These are phyloP conservation scores for Helianthus tuberosus DNA, from an alignment of 129 eudicot species.

Conservation along the genomic window DNA sequence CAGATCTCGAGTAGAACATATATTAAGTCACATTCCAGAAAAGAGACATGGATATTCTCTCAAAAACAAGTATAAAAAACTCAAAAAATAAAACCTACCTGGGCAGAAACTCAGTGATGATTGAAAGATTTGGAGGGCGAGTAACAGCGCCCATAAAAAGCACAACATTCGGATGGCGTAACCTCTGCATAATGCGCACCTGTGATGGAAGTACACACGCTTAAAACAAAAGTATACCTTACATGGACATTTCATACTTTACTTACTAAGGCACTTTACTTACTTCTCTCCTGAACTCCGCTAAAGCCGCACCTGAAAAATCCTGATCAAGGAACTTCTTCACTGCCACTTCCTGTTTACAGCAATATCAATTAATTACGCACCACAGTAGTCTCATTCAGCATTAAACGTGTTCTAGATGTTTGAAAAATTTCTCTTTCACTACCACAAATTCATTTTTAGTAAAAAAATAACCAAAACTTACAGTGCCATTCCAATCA, in stretches of 20 bases:
- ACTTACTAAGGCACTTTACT: slow-evolving; percentile 19
- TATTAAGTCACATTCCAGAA: slow-evolving; percentile 2
- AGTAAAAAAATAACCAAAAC: slow-evolving; percentile 37
- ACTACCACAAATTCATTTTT: slow-evolving; percentile 10
- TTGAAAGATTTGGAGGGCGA: slow-evolving; percentile 96
- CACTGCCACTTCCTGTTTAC: slow-evolving; percentile 94
- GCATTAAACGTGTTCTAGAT: slow-evolving; percentile 2
- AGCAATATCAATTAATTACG: slow-evolving; percentile 27
- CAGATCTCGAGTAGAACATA: background rate
- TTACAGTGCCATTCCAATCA: slow-evolving; percentile 99
- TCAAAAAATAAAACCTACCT: slow-evolving; percentile 48
- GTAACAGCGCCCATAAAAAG: slow-evolving; percentile 99
- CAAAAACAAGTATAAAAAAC: slow-evolving; percentile 5
- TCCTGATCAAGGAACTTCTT: slow-evolving; percentile 99
- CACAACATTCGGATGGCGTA: slow-evolving; percentile 98
- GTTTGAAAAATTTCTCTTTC: background rate
- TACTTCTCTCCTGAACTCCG: slow-evolving; percentile 97
- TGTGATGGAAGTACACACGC: slow-evolving; percentile 29
- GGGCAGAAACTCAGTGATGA: slow-evolving; percentile 91
- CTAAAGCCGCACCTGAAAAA: slow-evolving; percentile 99
- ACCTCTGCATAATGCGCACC: slow-evolving; percentile 98
- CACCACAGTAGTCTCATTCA: slow-evolving; percentile 1
- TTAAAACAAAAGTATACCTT: slow-evolving; percentile 8
- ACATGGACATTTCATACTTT: background rate
- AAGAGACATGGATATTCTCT: background rate